Evolutionary conservation across 768 basidiomycete genomes (phyloP).

Genomic region (Pseudohyphozyma bogoriensis): DNA sequence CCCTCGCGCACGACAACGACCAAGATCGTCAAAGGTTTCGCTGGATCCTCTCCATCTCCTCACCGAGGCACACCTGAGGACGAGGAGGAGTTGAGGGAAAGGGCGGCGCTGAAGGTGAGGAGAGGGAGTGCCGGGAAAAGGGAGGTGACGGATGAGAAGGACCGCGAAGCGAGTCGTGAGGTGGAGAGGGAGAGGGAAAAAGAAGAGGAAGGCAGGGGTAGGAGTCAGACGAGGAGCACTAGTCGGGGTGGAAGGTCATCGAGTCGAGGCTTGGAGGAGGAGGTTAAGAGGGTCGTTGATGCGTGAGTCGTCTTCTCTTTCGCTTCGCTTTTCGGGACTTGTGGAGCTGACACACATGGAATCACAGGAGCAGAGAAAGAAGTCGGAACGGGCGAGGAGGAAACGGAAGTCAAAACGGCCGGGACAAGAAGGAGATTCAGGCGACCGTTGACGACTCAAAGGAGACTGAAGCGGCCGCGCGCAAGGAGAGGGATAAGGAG

Average conservation of each 20-base stretch:
- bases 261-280: neutral
- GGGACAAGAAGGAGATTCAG: slow-evolving; percentile 3
- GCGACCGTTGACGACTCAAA: slow-evolving; percentile 11
- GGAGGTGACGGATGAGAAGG: neutral
- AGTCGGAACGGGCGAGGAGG: slow-evolving; percentile 5
- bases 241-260: neutral
- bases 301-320: neutral
- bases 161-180: slow-evolving; percentile 1
- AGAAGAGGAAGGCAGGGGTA: slow-evolving; percentile 20
- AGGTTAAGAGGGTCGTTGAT: neutral
- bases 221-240: slow-evolving; percentile 2
- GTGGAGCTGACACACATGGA: neutral
- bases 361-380: neutral
- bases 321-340: neutral
- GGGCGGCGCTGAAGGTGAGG: neutral
- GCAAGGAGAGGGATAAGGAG: neutral
- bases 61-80: too few species aligned
- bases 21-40: too few species aligned
- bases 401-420: neutral
- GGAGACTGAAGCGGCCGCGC: too few species aligned
- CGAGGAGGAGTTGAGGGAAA: neutral
- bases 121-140: neutral
- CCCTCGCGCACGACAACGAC: too few species aligned
- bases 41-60: too few species aligned
- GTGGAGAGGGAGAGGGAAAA: slow-evolving; percentile 15